Evolutionary conservation across 331 rosid genomes (phyloP), one percentile per base, ranked within the genome.

Genomic region (Prunus yedoensis): DNA sequence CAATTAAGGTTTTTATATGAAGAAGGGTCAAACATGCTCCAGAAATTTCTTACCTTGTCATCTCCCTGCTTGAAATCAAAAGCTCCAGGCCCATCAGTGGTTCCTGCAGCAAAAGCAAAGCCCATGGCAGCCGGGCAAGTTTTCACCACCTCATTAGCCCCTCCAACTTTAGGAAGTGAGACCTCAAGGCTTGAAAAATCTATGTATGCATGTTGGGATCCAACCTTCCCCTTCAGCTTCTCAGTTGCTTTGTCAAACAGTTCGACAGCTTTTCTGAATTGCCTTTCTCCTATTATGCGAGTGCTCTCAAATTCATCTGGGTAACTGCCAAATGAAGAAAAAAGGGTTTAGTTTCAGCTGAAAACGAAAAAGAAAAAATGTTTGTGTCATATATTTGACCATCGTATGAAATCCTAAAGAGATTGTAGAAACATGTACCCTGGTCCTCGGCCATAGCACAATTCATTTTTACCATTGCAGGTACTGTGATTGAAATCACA

Each of bases 1-100:
- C 20, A 49, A 49, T 57, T 14, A 71, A 53, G 52, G 25, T 35
- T 21, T 35, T 21, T 50, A 43, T 20, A 14, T 46, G 38, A 63
- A 65, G 62, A 79, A 56, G 47, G 59, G 17, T 50, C 71, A 35
- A 78, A 70, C 49, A 47, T 70, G 66, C 35, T n/a, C 61, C 45
- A 60, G 64, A 70, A 60, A 49, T 16, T 41, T 53, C 57, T 20
- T 53, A 80, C 76, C 30, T 41, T 27, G 21, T 51, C 81, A 62
- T 78, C 81, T 1, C 81, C 81, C 65, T 78, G 81, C 76, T 70
- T 78, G 71, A 78, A 78, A 78, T 71, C 77, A n/a, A 78, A 78
- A 70, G 81, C 81, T 49, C 81, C 81, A 11, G 81, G 77, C 11
- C 81, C 81, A 23, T 78, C 72, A 62, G 81, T 78, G 20, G 81